These are phyloP conservation scores for Nigrospora sphaerica DNA, from an alignment of 2,329 filamentous ascomycete genomes.

Conservation along the genomic window DNA sequence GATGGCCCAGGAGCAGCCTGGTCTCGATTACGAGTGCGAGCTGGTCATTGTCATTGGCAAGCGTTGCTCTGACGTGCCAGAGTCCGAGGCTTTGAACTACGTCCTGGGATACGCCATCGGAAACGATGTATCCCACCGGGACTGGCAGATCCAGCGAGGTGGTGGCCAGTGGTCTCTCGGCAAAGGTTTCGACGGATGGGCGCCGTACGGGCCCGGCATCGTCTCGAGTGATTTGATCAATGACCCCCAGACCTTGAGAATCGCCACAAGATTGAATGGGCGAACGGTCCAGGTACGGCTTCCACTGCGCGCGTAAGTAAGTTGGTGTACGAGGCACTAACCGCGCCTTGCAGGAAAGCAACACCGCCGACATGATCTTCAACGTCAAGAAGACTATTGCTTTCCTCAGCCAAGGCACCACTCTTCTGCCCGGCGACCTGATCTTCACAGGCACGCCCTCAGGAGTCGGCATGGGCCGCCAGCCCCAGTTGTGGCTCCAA, in stretches of 20 bases:
- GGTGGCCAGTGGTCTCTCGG: slow-evolving; percentile 65
- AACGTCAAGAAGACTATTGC: slow-evolving; percentile 50
- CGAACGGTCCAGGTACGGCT: slow-evolving; percentile 40
- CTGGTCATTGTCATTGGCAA: slow-evolving; percentile 68
- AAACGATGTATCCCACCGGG: slow-evolving; percentile 74
- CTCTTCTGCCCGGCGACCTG: slow-evolving; percentile 55
- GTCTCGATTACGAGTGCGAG: slow-evolving; percentile 76
- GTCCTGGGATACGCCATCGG: slow-evolving; percentile 70
- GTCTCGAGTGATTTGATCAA: slow-evolving; percentile 48
- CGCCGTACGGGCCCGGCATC: slow-evolving; percentile 66
- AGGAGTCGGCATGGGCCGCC: slow-evolving; percentile 64
- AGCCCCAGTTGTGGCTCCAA: slow-evolving; percentile 60
- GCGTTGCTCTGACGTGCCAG: slow-evolving; percentile 56
- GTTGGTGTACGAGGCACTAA: neutral
- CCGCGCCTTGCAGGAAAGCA: slow-evolving; percentile 33
- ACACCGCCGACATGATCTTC: slow-evolving; percentile 58
- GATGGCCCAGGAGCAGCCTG: slow-evolving; percentile 58
- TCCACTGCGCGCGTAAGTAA: too few relatives aligned
- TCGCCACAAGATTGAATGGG: slow-evolving; percentile 54
- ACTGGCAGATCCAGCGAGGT: slow-evolving; percentile 65
- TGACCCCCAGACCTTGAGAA: slow-evolving; percentile 49
- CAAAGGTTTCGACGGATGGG: slow-evolving; percentile 72
- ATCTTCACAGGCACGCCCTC: slow-evolving; percentile 65
- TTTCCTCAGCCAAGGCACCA: slow-evolving; percentile 55
- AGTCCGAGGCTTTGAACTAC: slow-evolving; percentile 59